Percentiles rank a stretch among this genome's conserved stretches.
These are phyloP conservation scores for Cryptococcus maquisensis DNA, from an alignment of 1,284 basidiomycete species.

Conservation along the genomic window DNA sequence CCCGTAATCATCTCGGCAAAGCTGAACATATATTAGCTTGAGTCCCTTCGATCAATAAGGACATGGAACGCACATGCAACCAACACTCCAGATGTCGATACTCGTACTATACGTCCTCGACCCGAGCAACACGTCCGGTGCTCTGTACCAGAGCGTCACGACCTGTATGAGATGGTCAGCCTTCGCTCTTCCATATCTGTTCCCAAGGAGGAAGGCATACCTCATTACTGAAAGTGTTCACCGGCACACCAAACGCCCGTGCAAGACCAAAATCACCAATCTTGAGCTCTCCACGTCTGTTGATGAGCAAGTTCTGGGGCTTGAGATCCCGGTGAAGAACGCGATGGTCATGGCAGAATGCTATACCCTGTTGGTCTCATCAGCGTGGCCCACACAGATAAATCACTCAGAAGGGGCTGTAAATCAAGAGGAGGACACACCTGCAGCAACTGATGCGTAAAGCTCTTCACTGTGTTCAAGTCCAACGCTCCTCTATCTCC, in stretches of 20 bases:
- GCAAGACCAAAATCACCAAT: slow-evolving; percentile 94
- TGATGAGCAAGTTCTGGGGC: slow-evolving; percentile 95
- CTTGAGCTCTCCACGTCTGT: slow-evolving; percentile 83
- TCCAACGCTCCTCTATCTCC: slow-evolving; percentile 64
- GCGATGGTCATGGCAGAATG: slow-evolving; percentile 93
- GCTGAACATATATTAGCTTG: slow-evolving; percentile 12
- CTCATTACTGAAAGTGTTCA: slow-evolving; percentile 97
- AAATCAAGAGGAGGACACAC: slow-evolving; percentile 17
- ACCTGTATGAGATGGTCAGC: slow-evolving; percentile 58
- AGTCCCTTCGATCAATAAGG: neutral
- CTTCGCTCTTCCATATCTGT: neutral
- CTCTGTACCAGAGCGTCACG: slow-evolving; percentile 97
- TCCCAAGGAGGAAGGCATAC: slow-evolving; percentile 52
- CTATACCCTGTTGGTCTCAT: slow-evolving; percentile 64
- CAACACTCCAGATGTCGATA: slow-evolving; percentile 98
- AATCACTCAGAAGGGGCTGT: no score
- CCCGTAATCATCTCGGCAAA: slow-evolving; percentile 73
- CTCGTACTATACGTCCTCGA: slow-evolving; percentile 93
- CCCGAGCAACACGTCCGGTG: slow-evolving; percentile 93
- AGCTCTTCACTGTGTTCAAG: slow-evolving; percentile 72
- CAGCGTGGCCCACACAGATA: slow-evolving; percentile 52
- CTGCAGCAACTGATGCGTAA: slow-evolving; percentile 44
- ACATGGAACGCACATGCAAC: slow-evolving; percentile 51
- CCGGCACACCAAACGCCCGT: slow-evolving; percentile 93
- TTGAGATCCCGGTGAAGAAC: slow-evolving; percentile 97